Conservation (phyloP, 768 basidiomycete genomes). For the Boletus pseudo-olivaceus region DNA sequence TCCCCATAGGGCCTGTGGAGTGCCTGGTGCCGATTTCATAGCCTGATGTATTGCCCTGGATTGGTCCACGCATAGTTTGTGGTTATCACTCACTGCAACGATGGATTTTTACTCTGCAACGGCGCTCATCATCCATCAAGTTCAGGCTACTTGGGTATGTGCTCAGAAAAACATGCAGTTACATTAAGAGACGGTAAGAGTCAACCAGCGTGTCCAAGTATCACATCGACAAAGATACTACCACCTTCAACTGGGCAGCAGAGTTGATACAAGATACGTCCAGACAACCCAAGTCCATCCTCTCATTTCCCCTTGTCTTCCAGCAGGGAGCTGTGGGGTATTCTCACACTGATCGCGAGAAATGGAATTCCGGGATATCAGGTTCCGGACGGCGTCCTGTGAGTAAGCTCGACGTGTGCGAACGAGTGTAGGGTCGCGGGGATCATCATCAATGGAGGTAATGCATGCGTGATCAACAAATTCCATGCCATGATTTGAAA, state of each 20-base stretch:
- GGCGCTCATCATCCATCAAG: no score
- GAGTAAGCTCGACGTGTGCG: constrained; percentile 24
- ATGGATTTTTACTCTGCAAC: no score
- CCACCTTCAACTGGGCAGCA: neutral
- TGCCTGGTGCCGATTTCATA: neutral
- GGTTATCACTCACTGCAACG: no score
- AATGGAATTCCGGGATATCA: constrained; percentile 23
- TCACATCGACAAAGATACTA: neutral
- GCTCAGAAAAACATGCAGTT: neutral
- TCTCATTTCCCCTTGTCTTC: neutral
- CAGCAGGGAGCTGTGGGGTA: neutral
- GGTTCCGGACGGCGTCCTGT: constrained; percentile 16
- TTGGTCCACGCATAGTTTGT: no score
- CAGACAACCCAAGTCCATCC: constrained; percentile 14
- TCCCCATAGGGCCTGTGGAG: neutral
- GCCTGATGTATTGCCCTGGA: no score
- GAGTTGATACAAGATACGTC: constrained; percentile 13
- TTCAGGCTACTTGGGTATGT: neutral
- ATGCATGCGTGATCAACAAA: constrained; percentile 33
- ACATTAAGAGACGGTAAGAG: neutral
- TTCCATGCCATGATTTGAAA: constrained; percentile 21
- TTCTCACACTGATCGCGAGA: constrained; percentile 3
- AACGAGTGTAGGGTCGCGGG: constrained; percentile 8
- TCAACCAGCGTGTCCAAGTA: neutral
- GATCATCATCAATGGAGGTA: constrained; percentile 28